Conservation (phyloP, 805 yeast species). For the Cyberlindnera saturnus region DNA sequence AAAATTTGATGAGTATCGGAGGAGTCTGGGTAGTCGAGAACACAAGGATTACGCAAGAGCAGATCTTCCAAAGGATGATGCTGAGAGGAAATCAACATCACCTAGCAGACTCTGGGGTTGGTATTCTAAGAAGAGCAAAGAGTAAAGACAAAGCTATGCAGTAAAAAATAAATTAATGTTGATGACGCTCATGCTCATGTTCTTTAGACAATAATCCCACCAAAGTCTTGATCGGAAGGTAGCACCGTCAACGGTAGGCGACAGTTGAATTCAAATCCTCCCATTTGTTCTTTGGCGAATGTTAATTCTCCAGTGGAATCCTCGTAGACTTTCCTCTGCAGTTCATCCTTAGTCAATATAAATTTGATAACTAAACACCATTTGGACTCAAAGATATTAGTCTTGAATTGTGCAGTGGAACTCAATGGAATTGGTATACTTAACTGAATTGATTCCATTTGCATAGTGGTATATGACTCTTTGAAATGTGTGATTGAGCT, state of each 20-base stretch:
- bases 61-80: neutral
- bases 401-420: constrained; percentile 34
- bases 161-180: neutral
- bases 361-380: constrained; percentile 33
- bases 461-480: constrained; percentile 27
- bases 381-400: constrained; percentile 32
- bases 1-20: constrained; percentile 19
- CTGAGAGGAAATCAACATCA: constrained; percentile 7
- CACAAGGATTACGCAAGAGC: neutral
- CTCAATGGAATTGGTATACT: constrained; percentile 30
- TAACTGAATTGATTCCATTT: constrained; percentile 22
- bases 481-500: constrained; percentile 21
- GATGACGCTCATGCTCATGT: neutral
- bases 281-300: constrained; percentile 28
- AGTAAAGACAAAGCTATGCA: neutral
- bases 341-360: constrained; percentile 24
- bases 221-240: constrained; percentile 41
- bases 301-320: constrained; percentile 31
- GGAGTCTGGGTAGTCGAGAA: constrained; percentile 2
- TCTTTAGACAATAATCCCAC: constrained; percentile 33
- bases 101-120: constrained; percentile 18
- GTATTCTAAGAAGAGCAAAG: constrained; percentile 9
- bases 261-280: constrained; percentile 36
- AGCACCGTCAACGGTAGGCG: constrained; percentile 39
- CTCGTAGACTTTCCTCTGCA: constrained; percentile 22